Conservation (phyloP, 2,329 filamentous ascomycete genomes). For the Lecanicillium sp. region DNA sequence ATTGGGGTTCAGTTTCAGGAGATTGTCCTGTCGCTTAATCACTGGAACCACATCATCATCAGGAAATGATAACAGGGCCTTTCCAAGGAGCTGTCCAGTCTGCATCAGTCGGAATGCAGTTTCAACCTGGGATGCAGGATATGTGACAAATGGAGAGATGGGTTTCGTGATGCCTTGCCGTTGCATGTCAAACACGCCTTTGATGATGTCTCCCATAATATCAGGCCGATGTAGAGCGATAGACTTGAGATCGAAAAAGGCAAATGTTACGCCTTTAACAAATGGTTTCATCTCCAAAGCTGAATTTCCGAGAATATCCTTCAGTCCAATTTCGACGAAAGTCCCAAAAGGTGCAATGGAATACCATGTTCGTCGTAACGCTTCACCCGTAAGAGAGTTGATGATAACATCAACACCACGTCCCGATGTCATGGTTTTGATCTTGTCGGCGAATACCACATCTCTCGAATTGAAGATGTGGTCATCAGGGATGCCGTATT, state of each 20-base stretch:
- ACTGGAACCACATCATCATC: neutral
- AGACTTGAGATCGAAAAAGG: slow-evolving; percentile 1
- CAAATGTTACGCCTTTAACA: neutral
- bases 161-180: slow-evolving; percentile 20
- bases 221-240: neutral
- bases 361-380: slow-evolving; percentile 21
- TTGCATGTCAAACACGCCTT: neutral
- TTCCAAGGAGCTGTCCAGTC: slow-evolving; percentile 32
- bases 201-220: neutral
- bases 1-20: slow-evolving; percentile 12
- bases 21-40: neutral
- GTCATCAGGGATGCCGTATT: neutral
- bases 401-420: slow-evolving; percentile 25
- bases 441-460: slow-evolving; percentile 4
- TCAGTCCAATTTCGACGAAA: slow-evolving; percentile 28
- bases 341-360: slow-evolving; percentile 25
- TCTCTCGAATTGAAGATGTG: slow-evolving; percentile 12
- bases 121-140: slow-evolving; percentile 20
- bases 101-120: slow-evolving; percentile 33
- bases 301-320: slow-evolving; percentile 23
- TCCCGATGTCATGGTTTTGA: slow-evolving; percentile 19
- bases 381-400: slow-evolving; percentile 22
- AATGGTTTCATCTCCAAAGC: slow-evolving; percentile 24
- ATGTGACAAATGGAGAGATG: slow-evolving; percentile 25
- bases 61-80: slow-evolving; percentile 25